Evolutionary conservation across 768 basidiomycete species (phyloP).

Genomic region (Fistulinella prunicolor): DNA sequence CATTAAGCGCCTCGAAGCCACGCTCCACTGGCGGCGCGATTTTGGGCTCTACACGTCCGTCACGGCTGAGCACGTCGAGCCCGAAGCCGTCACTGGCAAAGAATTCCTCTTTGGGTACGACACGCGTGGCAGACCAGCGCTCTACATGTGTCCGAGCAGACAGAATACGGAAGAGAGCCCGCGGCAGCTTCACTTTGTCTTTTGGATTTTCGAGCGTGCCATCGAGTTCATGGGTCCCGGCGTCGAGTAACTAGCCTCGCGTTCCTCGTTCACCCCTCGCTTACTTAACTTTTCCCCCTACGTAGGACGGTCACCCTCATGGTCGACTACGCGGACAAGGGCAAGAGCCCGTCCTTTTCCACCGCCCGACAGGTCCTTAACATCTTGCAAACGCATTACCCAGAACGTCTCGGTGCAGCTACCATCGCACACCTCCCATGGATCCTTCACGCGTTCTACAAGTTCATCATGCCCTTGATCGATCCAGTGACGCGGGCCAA

Average conservation of each 20-base stretch:
- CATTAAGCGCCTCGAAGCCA: slow-evolving; percentile 66
- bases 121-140: slow-evolving; percentile 54
- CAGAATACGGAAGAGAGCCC: slow-evolving; percentile 75
- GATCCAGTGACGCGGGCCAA: slow-evolving; percentile 79
- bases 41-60: slow-evolving; percentile 67
- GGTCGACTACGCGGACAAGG: slow-evolving; percentile 74
- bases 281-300: neutral
- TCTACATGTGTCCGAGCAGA: slow-evolving; percentile 65
- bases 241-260: slow-evolving; percentile 57
- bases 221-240: slow-evolving; percentile 79
- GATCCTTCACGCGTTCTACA: slow-evolving; percentile 70
- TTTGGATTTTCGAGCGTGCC: slow-evolving; percentile 76
- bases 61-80: slow-evolving; percentile 61
- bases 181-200: slow-evolving; percentile 67
- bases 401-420: slow-evolving; percentile 77
- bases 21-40: slow-evolving; percentile 77
- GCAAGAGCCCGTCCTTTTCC: slow-evolving; percentile 50
- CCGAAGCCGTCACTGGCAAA: slow-evolving; percentile 84
- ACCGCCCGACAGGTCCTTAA: slow-evolving; percentile 44
- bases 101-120: slow-evolving; percentile 78
- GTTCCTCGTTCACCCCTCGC: neutral
- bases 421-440: slow-evolving; percentile 82
- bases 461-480: slow-evolving; percentile 74
- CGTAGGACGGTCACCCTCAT: slow-evolving; percentile 64
- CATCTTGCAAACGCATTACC: slow-evolving; percentile 81